Evolutionary conservation across 495 filamentous ascomycete species (phyloP), one percentile per base, ranked within the genome.

Genomic region (Aspergillus homomorphus): DNA sequence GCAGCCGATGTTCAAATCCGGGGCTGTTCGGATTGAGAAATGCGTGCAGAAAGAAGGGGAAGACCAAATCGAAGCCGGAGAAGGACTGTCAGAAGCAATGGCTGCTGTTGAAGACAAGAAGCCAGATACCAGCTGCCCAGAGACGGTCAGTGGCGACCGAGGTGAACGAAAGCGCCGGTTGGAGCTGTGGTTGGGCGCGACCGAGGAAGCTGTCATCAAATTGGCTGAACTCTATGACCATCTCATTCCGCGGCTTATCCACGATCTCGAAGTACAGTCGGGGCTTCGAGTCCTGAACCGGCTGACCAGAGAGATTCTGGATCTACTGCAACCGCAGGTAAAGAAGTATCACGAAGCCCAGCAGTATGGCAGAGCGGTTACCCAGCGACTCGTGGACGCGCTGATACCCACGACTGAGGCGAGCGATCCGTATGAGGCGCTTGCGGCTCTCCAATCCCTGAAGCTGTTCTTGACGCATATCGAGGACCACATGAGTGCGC

Each of bases 1-100:
- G 42, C 61, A 63, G 43, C 61, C 56, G 18, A 22, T 51, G 23
- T 63, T 63, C 61, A 59, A 63, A 26, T 59, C 56, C 33, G 57
- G 61, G 22, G 57, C 53, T 1, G 52, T 63, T 4, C 24, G 43
- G 4, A 60, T 60, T 19, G 57, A 60, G 20, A 59, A 59, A 56
- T 45, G 48, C 41, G 61, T 53, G 20, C 51, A 62, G 33, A 58
- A 53, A 33, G 49, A 43, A 46, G 43, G 42, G 19, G 24, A 50
- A 22, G 38, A 48, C 26, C 21, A 45, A 19, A 23, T 45, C 38
- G 33, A 46, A 22, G 16, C 42, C 38, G 56, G 26, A 45, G 38
- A 56, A 53, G 54, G 16, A 56, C 57, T 18, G 18, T 9, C 18
- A 33, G 44, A 15, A 53, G 50, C 57, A 15, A 51, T 16, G 20